phyloP scores from a whole-genome alignment of 1,284 basidiomycete genomes.

The Apiotrichum siamense region DNA sequence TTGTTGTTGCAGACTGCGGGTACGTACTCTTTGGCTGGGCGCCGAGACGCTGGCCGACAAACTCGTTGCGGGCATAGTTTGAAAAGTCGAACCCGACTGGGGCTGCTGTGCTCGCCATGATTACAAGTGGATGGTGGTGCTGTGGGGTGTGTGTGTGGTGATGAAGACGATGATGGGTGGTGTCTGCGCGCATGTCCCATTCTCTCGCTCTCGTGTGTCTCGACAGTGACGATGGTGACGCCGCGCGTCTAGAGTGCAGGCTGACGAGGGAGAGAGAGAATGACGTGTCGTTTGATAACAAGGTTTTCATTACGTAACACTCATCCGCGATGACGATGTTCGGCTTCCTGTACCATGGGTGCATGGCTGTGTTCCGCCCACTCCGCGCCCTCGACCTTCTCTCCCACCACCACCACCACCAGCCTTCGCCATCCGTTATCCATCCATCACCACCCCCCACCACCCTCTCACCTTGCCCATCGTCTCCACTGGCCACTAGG shows the following conservation, averaged over 20 bases:
- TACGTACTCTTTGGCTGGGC: slow-evolving; percentile 49
- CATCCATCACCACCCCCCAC: neutral
- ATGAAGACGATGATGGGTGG: neutral
- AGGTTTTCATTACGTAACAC: neutral
- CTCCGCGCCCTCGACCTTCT: no score
- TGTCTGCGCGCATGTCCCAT: no score
- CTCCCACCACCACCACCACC: no score
- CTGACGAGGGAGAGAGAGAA: neutral
- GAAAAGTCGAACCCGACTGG: slow-evolving; percentile 64
- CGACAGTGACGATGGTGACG: neutral
- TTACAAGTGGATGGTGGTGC: slow-evolving; percentile 9
- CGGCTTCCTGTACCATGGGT: neutral
- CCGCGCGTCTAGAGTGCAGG: neutral
- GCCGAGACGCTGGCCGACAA: slow-evolving; percentile 52
- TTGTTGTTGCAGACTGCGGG: neutral
- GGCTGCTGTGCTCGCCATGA: slow-evolving; percentile 28
- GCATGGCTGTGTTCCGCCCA: neutral
- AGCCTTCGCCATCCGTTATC: neutral
- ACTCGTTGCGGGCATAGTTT: slow-evolving; percentile 68
- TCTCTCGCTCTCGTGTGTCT: neutral
- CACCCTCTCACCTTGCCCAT: neutral
- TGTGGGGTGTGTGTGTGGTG: neutral
- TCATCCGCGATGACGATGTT: neutral
- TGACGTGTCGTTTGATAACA: neutral
- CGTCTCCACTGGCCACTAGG: neutral